These are phyloP conservation scores for Sequoiadendron giganteum DNA, from an alignment of 75 land plant genomes.

Conservation along the genomic window DNA sequence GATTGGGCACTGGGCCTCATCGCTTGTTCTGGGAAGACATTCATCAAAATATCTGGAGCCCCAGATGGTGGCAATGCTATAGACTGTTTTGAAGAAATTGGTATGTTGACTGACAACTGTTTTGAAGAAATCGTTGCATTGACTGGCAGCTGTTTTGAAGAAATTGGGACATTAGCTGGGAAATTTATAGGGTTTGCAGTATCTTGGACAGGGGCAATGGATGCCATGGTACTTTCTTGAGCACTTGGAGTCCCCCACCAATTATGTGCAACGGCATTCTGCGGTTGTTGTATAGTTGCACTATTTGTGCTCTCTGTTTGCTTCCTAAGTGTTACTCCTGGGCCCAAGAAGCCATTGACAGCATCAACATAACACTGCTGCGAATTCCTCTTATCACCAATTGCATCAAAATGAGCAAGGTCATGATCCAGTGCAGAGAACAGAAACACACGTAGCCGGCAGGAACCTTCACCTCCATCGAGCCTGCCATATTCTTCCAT, in stretches of 20 bases:
- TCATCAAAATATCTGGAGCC: neutral
- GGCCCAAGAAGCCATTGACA: slow-evolving; percentile 44
- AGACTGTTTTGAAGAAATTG: neutral
- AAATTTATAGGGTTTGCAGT: neutral
- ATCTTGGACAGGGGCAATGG: neutral
- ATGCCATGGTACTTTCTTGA: slow-evolving; percentile 11
- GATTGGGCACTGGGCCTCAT: neutral
- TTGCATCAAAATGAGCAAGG: slow-evolving; percentile 18
- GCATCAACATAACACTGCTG: slow-evolving; percentile 62
- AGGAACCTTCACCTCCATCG: too few relatives aligned
- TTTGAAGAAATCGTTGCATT: slow-evolving; percentile 13
- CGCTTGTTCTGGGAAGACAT: neutral
- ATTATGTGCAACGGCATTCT: slow-evolving; percentile 21
- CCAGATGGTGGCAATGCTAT: neutral
- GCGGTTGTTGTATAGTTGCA: slow-evolving; percentile 35
- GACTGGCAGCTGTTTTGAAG: slow-evolving; percentile 6
- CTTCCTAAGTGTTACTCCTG: slow-evolving; percentile 16
- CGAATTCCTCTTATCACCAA: slow-evolving; percentile 21
- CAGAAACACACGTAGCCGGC: slow-evolving; percentile 20
- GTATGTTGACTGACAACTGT: neutral
- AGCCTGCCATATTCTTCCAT: too few relatives aligned
- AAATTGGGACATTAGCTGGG: neutral
- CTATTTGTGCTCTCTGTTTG: slow-evolving; percentile 32
- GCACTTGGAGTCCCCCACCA: slow-evolving; percentile 3
- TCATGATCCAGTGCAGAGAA: slow-evolving; percentile 52